Percentiles rank a stretch among this genome's conserved stretches.
Conservation (phyloP, 176 grass and related monocot genomes). For the barley (Hordeum vulgare) region DNA sequence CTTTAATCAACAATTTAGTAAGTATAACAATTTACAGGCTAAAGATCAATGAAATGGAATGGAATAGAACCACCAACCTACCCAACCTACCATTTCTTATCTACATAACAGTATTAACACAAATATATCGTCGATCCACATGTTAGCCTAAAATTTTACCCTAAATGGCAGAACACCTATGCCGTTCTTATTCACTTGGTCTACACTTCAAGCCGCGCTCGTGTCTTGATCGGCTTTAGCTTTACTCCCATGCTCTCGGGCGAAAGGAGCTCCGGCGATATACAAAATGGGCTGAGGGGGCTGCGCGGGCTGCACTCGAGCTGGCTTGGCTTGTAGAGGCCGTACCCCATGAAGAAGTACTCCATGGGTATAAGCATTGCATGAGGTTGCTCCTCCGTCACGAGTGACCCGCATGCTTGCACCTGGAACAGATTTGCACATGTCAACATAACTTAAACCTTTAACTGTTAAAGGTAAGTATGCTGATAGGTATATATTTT, state of each 20-base stretch:
- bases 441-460: neutral
- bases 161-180: slow-evolving; percentile 29
- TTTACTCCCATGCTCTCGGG: slow-evolving; percentile 98
- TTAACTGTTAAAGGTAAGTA: neutral
- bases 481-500: neutral
- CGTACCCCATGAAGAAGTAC: slow-evolving; percentile 95
- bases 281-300: slow-evolving; percentile 72
- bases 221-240: slow-evolving; percentile 92
- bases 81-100: slow-evolving; percentile 24
- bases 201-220: slow-evolving; percentile 62
- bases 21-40: slow-evolving; percentile 53
- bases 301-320: slow-evolving; percentile 71
- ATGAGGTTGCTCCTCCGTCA: slow-evolving; percentile 93
- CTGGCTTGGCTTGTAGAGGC: slow-evolving; percentile 69
- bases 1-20: slow-evolving; percentile 45
- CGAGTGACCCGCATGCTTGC: slow-evolving; percentile 75
- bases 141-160: neutral
- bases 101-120: slow-evolving; percentile 37
- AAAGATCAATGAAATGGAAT: slow-evolving; percentile 49
- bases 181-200: neutral
- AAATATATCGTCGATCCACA: neutral
- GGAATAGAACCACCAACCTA: slow-evolving; percentile 1
- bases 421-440: slow-evolving; percentile 40
- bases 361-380: slow-evolving; percentile 94
- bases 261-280: slow-evolving; percentile 81